These are phyloP conservation scores for Zoysia japonica DNA, from an alignment of 176 grass and related monocot genomes.

Conservation along the genomic window DNA sequence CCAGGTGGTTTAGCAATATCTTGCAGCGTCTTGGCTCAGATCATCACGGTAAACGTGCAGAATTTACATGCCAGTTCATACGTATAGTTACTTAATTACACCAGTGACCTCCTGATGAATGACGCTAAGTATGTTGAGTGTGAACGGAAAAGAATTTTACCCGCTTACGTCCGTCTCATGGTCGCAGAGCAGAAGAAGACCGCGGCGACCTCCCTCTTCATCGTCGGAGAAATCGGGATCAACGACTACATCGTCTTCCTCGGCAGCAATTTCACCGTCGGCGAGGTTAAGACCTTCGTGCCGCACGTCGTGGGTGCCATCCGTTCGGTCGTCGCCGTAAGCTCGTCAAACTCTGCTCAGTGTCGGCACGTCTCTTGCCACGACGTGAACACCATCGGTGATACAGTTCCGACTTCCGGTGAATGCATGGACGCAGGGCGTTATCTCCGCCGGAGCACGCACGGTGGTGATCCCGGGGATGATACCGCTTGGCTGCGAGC, in stretches of 20 bases:
- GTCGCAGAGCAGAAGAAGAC: neutral
- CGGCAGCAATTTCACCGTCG: neutral
- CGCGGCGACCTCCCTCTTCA: neutral
- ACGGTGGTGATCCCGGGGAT: neutral
- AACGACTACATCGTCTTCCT: conserved; percentile 10
- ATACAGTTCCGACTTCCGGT: too few relatives aligned
- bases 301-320: neutral
- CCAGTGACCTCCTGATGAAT: too few relatives aligned
- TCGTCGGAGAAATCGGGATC: conserved; percentile 1
- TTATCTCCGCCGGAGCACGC: conserved; percentile 15
- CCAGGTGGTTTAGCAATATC: neutral
- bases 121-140: too few relatives aligned
- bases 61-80: too few relatives aligned
- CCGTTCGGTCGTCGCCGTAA: neutral
- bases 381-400: too few relatives aligned
- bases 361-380: neutral
- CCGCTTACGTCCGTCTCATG: neutral
- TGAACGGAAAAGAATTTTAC: too few relatives aligned
- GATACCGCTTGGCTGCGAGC: conserved; percentile 8
- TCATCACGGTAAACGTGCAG: neutral
- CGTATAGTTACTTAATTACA: too few relatives aligned
- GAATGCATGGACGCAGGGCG: neutral
- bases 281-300: neutral
- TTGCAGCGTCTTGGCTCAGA: neutral
- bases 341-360: neutral